Evolutionary conservation across 2,329 filamentous ascomycete genomes (phyloP), one percentile per base, ranked within the genome.

Genomic region (Trichoderma atrobrunneum): DNA sequence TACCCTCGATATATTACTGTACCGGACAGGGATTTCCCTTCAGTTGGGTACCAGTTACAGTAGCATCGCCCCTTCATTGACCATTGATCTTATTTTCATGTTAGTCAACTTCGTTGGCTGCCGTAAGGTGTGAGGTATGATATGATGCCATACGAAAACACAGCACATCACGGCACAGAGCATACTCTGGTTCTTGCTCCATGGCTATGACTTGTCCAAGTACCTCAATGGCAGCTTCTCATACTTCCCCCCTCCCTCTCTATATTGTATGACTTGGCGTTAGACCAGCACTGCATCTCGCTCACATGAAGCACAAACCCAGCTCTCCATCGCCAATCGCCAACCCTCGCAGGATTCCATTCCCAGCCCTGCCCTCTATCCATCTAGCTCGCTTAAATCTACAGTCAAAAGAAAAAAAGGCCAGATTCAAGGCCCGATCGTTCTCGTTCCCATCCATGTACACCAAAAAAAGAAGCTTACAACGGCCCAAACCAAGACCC

Each of bases 1-100:
- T 69, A 69, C 56, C 56, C 6, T 2, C 28, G 26, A 43, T 36
- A 62, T 70, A 61, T 69, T 69, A 61, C 65, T 69, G 65, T 68
- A 60, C 54, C 54, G 28, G 56, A 16, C 66, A 61, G 56, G 66
- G 56, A 60, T 60, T n/a, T 34, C 18, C 21, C 28, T 24, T 6
- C n/a, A 24, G 48, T 12, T 54, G 21, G 39, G 39, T 43, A 43
- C 39, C 16, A 8, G 5, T 36, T n/a, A 43, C 39, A 18, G 48
- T 24, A 14, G n/a, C 48, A 54, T 54, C 48, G 48, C 48, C 64
- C 64, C 39, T 10, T 30, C 2, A 12, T 18, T 12, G 18, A 48
- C 18, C 48, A 14, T 5, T 56, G 21, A 56, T 16, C 43, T 62
- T 24, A 64, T 56, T 56, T 56, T 21, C 63, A 43, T 34, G 24